Base-by-base conservation (phyloP, 805 yeast genomes). In the Candida ortonii region DNA sequence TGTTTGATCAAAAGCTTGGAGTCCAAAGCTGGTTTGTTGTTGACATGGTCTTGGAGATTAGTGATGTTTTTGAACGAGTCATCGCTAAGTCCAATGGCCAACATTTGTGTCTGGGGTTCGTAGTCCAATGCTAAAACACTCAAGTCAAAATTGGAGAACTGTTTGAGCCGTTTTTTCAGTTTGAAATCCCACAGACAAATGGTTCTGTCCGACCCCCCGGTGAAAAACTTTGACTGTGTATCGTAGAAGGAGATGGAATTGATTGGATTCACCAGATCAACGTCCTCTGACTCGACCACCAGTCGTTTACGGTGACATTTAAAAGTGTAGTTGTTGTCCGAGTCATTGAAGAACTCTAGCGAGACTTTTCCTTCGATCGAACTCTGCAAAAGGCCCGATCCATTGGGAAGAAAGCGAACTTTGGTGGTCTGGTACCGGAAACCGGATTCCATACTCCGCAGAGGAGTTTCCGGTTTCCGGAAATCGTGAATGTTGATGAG, bases 301-400 rank as follows among this genome's bases (percentile, higher is more conserved):
- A 47, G 30, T n/a, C 40, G 37, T 16, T 44, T 56, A 20, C 95
- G 61, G 56, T 87, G 96, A 41, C 95, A 81, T 50, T 86, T 78
- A 66, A 87, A 87, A 0, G 95, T 90, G 55, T 80, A 88, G 36
- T 76, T 72, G 14, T 38, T 31, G 22, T 41, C 42, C n/a, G 39
- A 17, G 18, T 36, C 30, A 12, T 37, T 65, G 60, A 80, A 77
- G 49, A 70, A 80, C 44, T 85, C 94, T 21, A 86, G 70, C 1
- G 88, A 80, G 1, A 82, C 87, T 17, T 93, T 64, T 0, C 95
- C 95, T 48, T 85, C 94, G 7, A 86, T 68, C 3, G 90, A 79
- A 24, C 84, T 67, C 24, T 79, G 70, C 0, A 81, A 85, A 52
- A 74, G 80, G 6, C 81, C 93, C 44, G 62, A 54, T 3, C 69